These are phyloP conservation scores for Brassica balearica DNA, from an alignment of 441 rosid genomes.

Conservation along the genomic window DNA sequence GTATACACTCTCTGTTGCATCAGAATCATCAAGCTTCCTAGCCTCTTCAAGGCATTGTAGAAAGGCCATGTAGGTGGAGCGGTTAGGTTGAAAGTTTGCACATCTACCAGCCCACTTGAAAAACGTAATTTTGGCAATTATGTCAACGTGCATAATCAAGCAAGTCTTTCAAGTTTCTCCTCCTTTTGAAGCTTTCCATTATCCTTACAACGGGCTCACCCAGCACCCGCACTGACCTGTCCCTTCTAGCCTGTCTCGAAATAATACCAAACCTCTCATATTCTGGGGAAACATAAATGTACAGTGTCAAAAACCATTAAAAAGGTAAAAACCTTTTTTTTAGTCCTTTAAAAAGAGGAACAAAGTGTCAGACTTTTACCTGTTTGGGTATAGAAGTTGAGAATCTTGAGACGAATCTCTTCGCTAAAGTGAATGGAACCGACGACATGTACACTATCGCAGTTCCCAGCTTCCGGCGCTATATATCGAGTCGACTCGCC, in stretches of 20 bases:
- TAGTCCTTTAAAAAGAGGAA: too few species aligned
- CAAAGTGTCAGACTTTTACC: too few species aligned
- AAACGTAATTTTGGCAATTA: neutral
- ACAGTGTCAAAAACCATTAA: neutral
- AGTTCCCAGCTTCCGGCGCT: neutral
- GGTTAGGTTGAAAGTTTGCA: neutral
- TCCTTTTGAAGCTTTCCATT: neutral
- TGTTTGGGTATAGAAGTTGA: neutral
- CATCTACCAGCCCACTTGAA: neutral
- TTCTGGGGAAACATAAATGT: neutral
- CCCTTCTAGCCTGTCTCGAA: neutral
- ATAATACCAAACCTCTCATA: neutral
- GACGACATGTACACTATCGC: neutral
- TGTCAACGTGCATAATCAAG: neutral
- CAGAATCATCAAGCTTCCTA: neutral
- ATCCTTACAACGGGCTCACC: neutral
- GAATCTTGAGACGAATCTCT: neutral
- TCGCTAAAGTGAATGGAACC: neutral
- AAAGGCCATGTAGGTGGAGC: neutral
- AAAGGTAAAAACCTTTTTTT: neutral
- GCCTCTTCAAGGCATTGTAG: neutral
- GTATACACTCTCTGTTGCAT: neutral
- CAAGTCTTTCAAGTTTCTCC: neutral
- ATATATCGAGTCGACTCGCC: neutral
- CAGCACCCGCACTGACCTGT: neutral